Base-by-base conservation (phyloP, 2,329 filamentous ascomycete genomes). In the Chrysoporthe deuterocubensis region DNA sequence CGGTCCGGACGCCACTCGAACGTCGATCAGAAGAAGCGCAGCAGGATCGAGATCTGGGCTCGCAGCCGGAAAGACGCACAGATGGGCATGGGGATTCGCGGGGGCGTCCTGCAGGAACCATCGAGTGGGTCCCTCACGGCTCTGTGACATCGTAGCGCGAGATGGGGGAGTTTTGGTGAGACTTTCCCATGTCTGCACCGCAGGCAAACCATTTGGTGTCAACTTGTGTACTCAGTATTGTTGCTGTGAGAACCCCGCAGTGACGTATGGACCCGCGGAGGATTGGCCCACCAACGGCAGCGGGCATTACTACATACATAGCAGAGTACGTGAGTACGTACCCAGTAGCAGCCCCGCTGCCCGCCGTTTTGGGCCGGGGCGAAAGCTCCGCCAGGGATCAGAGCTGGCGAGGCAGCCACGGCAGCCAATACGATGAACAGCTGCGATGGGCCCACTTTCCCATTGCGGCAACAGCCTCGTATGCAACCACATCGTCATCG, bases 301-400 rank as follows among this genome's bases (percentile, higher is more conserved):
- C 26, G 26, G 26, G 26, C 26, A 26, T 26, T 26, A 26, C 26
- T 26, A 26, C 26, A 26, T 26, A 26, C 26, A 26, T 26, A 26
- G 26, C 26, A 26, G 26, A 26, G 26, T 26, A 26, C 26, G 26
- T 26, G 26, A 26, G 26, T 26, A 26, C 26, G 26, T 26, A 26
- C 26, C 26, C 2, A 26, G 26, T 26, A 26, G 50, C 48, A 32
- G 48, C 48, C 9, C 21, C 14, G 13, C 13, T 52, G 48, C 11
- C 48, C 48, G 14, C 48, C 13, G 48, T 14, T 14, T 14, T 8
- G 16, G n/a, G 8, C 5, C 59, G 43, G 59, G 59, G 13, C 26
- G 26, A 48, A 48, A 34, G 59, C 59, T 62, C 59, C 59, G 59
- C 13, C 59, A 62, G 59, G 59, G 59, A 62, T 62, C 4, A 34